These are phyloP conservation scores for Saksenaea vasiformis DNA, from an alignment of 371 early-diverging fungal species.

Conservation along the genomic window DNA sequence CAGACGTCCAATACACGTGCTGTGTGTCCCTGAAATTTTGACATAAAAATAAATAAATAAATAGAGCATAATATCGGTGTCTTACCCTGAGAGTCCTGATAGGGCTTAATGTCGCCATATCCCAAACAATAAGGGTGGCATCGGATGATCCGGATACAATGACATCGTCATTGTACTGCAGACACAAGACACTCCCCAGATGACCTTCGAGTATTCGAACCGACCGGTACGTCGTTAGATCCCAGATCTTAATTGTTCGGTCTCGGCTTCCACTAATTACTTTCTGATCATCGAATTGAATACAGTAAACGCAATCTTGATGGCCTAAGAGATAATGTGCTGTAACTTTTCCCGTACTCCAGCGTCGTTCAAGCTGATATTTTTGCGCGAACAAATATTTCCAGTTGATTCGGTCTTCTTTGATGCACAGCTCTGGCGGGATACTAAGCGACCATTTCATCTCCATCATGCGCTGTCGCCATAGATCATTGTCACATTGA, in stretches of 20 bases:
- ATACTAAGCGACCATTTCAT: conserved; percentile 11
- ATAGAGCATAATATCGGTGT: neutral
- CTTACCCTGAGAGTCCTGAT: conserved; percentile 29
- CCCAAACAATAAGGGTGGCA: conserved; percentile 87
- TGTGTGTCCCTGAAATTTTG: conserved; percentile 59
- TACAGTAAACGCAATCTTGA: conserved; percentile 90
- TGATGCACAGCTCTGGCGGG: neutral
- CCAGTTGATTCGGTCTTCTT: conserved; percentile 23
- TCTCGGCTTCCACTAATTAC: conserved; percentile 95
- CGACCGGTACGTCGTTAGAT: conserved; percentile 66
- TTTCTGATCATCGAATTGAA: conserved; percentile 83
- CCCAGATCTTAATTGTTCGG: conserved; percentile 73
- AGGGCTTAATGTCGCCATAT: conserved; percentile 51
- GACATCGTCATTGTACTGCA: conserved; percentile 78
- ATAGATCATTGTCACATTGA: conserved; percentile 18
- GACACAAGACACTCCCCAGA: conserved; percentile 84
- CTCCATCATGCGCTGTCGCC: conserved; percentile 16
- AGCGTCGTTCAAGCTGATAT: conserved; percentile 30
- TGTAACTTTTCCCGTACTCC: conserved; percentile 37
- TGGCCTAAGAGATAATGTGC: conserved; percentile 70
- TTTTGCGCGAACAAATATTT: conserved; percentile 35
- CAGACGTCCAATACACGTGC: conserved; percentile 80
- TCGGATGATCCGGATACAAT: conserved; percentile 95
- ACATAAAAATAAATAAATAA: neutral
- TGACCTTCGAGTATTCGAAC: conserved; percentile 83